Base-by-base conservation (phyloP, 2,329 filamentous ascomycete species). In the Colletotrichum agaves region DNA sequence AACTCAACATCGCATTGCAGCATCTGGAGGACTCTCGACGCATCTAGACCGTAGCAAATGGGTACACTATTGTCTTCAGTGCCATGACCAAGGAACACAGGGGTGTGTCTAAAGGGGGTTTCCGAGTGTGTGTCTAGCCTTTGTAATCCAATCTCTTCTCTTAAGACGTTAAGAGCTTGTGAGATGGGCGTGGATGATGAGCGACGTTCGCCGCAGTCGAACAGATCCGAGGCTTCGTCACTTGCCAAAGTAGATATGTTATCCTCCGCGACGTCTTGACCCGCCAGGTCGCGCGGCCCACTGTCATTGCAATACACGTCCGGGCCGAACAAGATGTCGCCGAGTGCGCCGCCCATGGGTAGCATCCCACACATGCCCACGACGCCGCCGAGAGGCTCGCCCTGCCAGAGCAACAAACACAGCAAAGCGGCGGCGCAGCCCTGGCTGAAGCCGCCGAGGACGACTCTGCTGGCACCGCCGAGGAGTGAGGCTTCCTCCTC, bases 391-490 rank as follows among this genome's bases (percentile, higher is more conserved):
- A 85, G 64, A 2, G 74, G 59, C 15, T 73, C 72, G 0, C 78
- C 81, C 10, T 81, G 76, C 82, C 83, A 84, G 2, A 82, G 74
- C 61, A 88, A 63, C 63, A 81, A 69, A 10, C 80, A 75, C 17
- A 79, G 72, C 65, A 88, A 66, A 0, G 78, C 74, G 46, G 82
- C 81, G 3, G 85, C 85, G 69, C 83, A 85, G 0, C 86, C 86
- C 69, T 88, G 85, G 55, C 86, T 88, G 17, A 87, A 73, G 0
- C 85, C 85, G 43, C 83, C 81, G 0, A 88, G 68, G 1, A 85
- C 73, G 0, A 87, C 73, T 46, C 79, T 82, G 12, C 70, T 58
- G 0, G 76, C 69, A 3, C 82, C 80, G 0, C 75, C 76, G 0
- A 86, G 63, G 0, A 72, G n/a, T 1, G 58, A 71, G 1, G 79